Base-by-base conservation (phyloP, 2,329 filamentous ascomycete species). In the Drechslerella dactyloides region DNA sequence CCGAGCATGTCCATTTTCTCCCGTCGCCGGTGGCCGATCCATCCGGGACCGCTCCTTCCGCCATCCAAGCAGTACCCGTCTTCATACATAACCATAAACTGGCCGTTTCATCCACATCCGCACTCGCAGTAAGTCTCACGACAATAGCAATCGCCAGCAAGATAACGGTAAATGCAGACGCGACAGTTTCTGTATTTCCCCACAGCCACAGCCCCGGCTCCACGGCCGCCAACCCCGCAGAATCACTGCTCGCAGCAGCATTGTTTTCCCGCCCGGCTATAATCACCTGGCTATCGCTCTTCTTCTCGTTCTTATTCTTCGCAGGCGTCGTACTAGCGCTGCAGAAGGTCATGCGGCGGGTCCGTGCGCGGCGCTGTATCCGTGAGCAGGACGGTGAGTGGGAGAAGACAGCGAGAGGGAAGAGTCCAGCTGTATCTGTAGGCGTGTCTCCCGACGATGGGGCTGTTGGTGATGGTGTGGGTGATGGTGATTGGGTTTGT, bases 231-330 rank as follows among this genome's bases (percentile, higher is more conserved):
- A 42, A 5, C 37, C 3, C 13, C 37, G 2, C 37, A 13, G 44
- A 62, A 35, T 58, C 65, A 0, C 54, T 69, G 33, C 30, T 69
- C 13, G 53, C 53, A 19, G 54, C 35, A 11, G 65, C 65, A 5
- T 62, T 69, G 35, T 63, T 69, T 53, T 69, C 65, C 4, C 65
- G 62, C 33, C 51, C 57, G 2, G 65, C 58, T 4, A 44, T 69
- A 19, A 69, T 69, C 7, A 69, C 58, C 0, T 62, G 57, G 58
- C 27, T 53, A 4, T 58, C 58, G 1, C 23, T 69, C 1, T 58
- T 69, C 33, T 48, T 27, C 19, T 21, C 58, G 24, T 69, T 69
- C 23, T 19, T 59, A 13, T 57, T 69, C 15, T 69, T 58, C 13
- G 58, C 13, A 8, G n/a, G n/a, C n/a, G n/a, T n/a, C n/a, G n/a